A percentile compares a stretch with the other conserved stretches of the same genome.
Conservation (phyloP, 1,139 yeast genomes). For the Saccharomyces hybrid region DNA sequence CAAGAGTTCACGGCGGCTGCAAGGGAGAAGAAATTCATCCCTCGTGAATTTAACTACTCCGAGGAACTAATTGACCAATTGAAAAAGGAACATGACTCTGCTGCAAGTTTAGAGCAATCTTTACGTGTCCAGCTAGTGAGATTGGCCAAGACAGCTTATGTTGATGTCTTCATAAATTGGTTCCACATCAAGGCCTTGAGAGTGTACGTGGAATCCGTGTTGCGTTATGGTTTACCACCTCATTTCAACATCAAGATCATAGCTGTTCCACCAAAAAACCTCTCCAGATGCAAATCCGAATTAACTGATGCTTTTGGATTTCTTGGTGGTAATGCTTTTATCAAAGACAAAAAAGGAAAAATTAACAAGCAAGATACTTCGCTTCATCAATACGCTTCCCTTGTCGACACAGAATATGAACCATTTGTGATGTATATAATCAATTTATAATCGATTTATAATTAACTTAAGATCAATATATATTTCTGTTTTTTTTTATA, state of each 20-base stretch:
- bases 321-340: constrained; percentile 82
- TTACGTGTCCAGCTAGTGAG: constrained; percentile 74
- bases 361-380: constrained; percentile 49
- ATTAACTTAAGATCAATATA: background rate
- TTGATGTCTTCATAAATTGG: constrained; percentile 81
- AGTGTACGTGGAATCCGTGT: constrained; percentile 59
- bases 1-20: constrained; percentile 61
- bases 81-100: constrained; percentile 71
- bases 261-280: constrained; percentile 36
- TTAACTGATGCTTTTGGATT: constrained; percentile 73
- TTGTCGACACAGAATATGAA: constrained; percentile 91
- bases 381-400: constrained; percentile 78
- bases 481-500: background rate
- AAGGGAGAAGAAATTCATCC: constrained; percentile 85
- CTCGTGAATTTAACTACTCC: constrained; percentile 86
- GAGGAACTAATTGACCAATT: constrained; percentile 66
- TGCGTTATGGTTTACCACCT: constrained; percentile 95
- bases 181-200: constrained; percentile 71
- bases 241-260: constrained; percentile 58
- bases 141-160: constrained; percentile 78
- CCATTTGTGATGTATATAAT: constrained; percentile 82
- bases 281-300: constrained; percentile 58
- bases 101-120: constrained; percentile 65
- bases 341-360: constrained; percentile 55
- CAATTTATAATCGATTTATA: constrained; percentile 18